Conservation (phyloP, 1,139 yeast genomes). For the Lodderomyces elongisporus region DNA sequence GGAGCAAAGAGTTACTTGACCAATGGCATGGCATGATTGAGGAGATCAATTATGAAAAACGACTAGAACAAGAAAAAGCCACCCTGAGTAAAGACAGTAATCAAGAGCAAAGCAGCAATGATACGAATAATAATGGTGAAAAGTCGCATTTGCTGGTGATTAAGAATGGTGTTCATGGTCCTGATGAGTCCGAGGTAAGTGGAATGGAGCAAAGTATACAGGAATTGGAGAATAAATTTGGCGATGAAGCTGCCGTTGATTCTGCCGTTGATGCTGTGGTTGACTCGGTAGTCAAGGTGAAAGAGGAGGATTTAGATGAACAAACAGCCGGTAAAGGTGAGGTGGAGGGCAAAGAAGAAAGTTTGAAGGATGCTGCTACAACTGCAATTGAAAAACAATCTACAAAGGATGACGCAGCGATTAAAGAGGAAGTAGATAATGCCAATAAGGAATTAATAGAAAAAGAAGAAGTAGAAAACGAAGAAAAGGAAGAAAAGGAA, state of each 20-base stretch:
- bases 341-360: not conserved
- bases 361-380: not conserved
- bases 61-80: conserved; percentile 8
- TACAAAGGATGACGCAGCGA: not conserved
- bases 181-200: conserved; percentile 33
- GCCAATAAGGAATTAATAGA: conserved; percentile 1
- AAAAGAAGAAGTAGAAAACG: conserved; percentile 1
- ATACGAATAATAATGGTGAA: conserved; percentile 6
- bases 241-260: too few relatives aligned
- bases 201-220: conserved; percentile 13
- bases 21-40: conserved; percentile 43
- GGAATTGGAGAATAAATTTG: conserved; percentile 16
- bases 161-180: conserved; percentile 1
- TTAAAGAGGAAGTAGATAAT: not conserved
- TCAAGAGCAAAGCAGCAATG: conserved; percentile 5
- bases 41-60: conserved; percentile 32
- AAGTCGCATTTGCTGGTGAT: conserved; percentile 1
- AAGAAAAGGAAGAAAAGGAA: conserved; percentile 2
- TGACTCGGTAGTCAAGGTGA: too few relatives aligned
- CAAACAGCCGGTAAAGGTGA: not conserved
- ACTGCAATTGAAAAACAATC: not conserved
- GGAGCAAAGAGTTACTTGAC: conserved; percentile 38
- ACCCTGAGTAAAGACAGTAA: too few relatives aligned
- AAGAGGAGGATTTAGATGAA: conserved; percentile 5
- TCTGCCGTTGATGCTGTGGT: too few relatives aligned